Conservation (phyloP, 768 basidiomycete genomes). For the Hypholoma fasciculare region DNA sequence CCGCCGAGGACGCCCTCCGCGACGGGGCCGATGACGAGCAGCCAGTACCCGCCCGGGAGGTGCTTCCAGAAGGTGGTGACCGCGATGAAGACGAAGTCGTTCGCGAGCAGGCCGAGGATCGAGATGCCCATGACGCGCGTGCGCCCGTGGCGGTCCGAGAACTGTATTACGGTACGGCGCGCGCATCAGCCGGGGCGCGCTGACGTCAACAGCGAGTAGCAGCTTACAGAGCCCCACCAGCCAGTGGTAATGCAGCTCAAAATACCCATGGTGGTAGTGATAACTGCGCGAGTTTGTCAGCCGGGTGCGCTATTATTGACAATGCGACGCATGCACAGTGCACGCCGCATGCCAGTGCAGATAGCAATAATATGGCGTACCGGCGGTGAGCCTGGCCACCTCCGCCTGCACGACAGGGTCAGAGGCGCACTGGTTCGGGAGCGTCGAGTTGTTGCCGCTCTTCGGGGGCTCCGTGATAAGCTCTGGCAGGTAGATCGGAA, state of each 20-base stretch:
- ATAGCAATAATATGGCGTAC: conserved; percentile 36
- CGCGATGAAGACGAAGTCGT: conserved; percentile 66
- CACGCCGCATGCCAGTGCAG: too few relatives aligned
- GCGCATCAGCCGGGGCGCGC: too few relatives aligned
- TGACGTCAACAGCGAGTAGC: neutral
- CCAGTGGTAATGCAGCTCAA: conserved; percentile 77
- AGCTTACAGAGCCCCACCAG: conserved; percentile 82
- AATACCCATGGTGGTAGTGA: conserved; percentile 66
- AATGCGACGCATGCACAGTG: neutral
- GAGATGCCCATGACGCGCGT: conserved; percentile 62
- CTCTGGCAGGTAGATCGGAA: conserved; percentile 1
- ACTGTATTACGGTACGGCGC: conserved; percentile 31
- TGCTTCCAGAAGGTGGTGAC: conserved; percentile 56
- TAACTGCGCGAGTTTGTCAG: conserved; percentile 41
- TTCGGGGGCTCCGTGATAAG: neutral
- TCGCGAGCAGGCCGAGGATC: conserved; percentile 57
- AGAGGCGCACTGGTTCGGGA: conserved; percentile 46
- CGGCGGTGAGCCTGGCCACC: conserved; percentile 63
- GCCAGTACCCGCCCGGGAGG: conserved; percentile 83
- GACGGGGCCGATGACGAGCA: conserved; percentile 63
- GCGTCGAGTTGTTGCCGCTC: conserved; percentile 7
- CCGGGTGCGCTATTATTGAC: neutral
- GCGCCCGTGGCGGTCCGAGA: conserved; percentile 80
- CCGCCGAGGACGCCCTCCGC: conserved; percentile 77
- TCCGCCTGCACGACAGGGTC: conserved; percentile 77